Evolutionary conservation across 768 basidiomycete species (phyloP).

Genomic region (Cystobasidium onofrii): DNA sequence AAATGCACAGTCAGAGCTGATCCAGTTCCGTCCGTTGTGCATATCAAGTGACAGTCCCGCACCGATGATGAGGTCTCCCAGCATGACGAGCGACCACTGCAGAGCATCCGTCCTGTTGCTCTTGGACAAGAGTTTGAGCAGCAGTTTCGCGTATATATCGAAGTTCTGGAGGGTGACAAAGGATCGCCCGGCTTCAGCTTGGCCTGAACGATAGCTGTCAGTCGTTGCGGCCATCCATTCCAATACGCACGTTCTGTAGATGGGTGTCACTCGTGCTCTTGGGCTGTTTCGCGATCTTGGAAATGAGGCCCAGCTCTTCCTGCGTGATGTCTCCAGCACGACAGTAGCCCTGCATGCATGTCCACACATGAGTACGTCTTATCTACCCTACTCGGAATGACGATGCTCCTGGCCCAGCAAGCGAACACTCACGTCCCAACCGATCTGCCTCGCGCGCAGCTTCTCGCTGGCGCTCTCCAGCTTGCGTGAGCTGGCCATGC

Average conservation of each 20-base stretch:
- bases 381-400: neutral
- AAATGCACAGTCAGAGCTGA: neutral
- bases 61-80: conserved; percentile 30
- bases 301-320: conserved; percentile 7
- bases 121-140: conserved; percentile 17
- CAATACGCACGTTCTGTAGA: conserved; percentile 2
- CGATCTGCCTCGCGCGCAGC: conserved; percentile 24
- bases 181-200: too few relatives aligned
- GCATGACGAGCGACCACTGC: conserved; percentile 31
- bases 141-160: neutral
- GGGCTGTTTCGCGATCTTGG: conserved; percentile 19
- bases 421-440: conserved; percentile 18
- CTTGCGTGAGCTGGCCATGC: conserved; percentile 31
- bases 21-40: neutral
- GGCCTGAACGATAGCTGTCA: too few relatives aligned
- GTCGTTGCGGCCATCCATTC: neutral
- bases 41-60: neutral
- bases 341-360: conserved; percentile 17
- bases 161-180: neutral
- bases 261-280: conserved; percentile 14
- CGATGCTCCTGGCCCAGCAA: neutral
- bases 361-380: neutral
- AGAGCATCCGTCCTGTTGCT: conserved; percentile 22
- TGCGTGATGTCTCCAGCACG: conserved; percentile 21
- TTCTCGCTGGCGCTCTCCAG: conserved; percentile 23